These are phyloP conservation scores for Pythium rhizo-oryzae DNA, from an alignment of 352 stramenopile species.

Conservation along the genomic window DNA sequence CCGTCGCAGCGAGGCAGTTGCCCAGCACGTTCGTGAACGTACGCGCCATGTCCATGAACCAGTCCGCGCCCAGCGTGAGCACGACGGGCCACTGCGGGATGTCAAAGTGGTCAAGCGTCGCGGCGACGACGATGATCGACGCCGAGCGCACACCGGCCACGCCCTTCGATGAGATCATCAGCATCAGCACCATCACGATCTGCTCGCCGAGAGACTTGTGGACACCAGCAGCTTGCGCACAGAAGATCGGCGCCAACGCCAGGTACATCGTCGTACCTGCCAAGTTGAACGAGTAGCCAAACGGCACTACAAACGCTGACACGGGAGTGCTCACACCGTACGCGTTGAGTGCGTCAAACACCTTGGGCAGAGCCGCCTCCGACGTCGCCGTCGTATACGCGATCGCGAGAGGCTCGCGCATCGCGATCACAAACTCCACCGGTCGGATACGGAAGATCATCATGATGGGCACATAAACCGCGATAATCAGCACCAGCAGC, in stretches of 20 bases:
- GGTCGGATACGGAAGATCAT: slow-evolving; percentile 51
- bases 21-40: slow-evolving; percentile 60
- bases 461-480: slow-evolving; percentile 47
- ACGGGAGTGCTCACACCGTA: slow-evolving; percentile 57
- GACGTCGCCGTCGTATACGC: slow-evolving; percentile 39
- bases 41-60: slow-evolving; percentile 65
- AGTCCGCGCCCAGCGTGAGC: slow-evolving; percentile 56
- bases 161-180: slow-evolving; percentile 18
- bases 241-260: slow-evolving; percentile 52
- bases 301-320: slow-evolving; percentile 57
- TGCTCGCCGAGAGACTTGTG: slow-evolving; percentile 26
- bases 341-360: slow-evolving; percentile 52
- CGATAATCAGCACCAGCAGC: slow-evolving; percentile 49
- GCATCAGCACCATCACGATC: slow-evolving; percentile 20
- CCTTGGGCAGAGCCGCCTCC: slow-evolving; percentile 51
- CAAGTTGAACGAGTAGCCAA: slow-evolving; percentile 73
- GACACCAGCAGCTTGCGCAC: slow-evolving; percentile 46
- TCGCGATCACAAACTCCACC: slow-evolving; percentile 44
- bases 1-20: slow-evolving; percentile 53
- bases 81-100: slow-evolving; percentile 63
- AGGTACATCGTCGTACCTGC: slow-evolving; percentile 58
- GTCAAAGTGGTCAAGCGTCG: slow-evolving; percentile 30
- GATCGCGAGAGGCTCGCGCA: slow-evolving; percentile 56
- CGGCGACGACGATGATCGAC: slow-evolving; percentile 13
- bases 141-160: slow-evolving; percentile 16